Conservation (phyloP, 2,329 filamentous ascomycete genomes). For the Arthrobotrys iridis region DNA sequence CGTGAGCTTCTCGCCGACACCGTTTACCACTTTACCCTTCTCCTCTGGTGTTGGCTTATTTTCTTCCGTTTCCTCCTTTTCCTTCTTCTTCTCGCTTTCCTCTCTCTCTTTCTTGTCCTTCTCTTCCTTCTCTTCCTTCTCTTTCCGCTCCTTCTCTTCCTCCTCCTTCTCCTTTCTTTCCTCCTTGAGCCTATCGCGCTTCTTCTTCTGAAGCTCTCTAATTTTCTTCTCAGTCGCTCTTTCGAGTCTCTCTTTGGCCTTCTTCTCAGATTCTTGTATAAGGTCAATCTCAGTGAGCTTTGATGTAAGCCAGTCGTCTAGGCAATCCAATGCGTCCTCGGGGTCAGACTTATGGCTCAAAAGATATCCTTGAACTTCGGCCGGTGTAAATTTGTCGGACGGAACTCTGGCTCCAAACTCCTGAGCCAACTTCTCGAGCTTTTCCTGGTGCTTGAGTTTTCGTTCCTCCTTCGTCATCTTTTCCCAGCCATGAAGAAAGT, state of each 20-base stretch:
- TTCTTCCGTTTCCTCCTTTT: slow-evolving; percentile 62
- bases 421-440: slow-evolving; percentile 62
- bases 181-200: slow-evolving; percentile 63
- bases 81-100: slow-evolving; percentile 62
- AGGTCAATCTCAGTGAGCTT: slow-evolving; percentile 69
- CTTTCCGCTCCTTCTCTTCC: slow-evolving; percentile 61
- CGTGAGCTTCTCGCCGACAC: slow-evolving; percentile 18
- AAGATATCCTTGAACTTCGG: slow-evolving; percentile 71
- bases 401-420: slow-evolving; percentile 68
- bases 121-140: slow-evolving; percentile 60
- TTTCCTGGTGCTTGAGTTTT: slow-evolving; percentile 63
- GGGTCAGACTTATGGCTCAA: slow-evolving; percentile 69
- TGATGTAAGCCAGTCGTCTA: slow-evolving; percentile 66
- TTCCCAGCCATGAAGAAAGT: slow-evolving; percentile 22
- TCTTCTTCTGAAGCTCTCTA: slow-evolving; percentile 60
- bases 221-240: slow-evolving; percentile 61
- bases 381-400: slow-evolving; percentile 69
- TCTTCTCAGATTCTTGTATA: slow-evolving; percentile 73
- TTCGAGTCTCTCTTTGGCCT: slow-evolving; percentile 70
- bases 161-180: slow-evolving; percentile 64
- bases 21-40: slow-evolving; percentile 59
- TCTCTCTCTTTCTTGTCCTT: slow-evolving; percentile 68
- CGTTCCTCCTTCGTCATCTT: slow-evolving; percentile 60
- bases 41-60: slow-evolving; percentile 62
- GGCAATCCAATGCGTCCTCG: slow-evolving; percentile 64